Base-by-base conservation (phyloP, 2,329 filamentous ascomycete species). In the Aphanocladium album region DNA sequence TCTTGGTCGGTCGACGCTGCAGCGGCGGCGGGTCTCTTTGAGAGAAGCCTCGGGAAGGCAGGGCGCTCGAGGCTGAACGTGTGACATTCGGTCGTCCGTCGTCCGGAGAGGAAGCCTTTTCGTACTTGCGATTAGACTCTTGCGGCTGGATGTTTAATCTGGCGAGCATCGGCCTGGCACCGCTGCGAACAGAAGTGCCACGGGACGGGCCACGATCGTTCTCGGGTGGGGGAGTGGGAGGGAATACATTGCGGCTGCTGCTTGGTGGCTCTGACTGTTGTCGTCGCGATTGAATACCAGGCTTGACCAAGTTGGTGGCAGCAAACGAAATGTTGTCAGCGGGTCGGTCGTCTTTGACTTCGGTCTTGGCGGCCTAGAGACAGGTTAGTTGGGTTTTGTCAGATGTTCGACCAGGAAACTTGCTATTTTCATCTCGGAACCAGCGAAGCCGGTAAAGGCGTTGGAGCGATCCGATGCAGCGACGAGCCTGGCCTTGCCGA, bases 151-250 rank as follows among this genome's bases (percentile, higher is more conserved):
- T 87, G 66, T 84, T 87, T 63, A 88, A 79, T 66, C 84, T 84
- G 25, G 83, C 79, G n/a, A 81, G 83, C 75, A 81, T 80, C 41
- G 84, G 84, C 65, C 83, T 87, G 52, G 79, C 77, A 2, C 84
- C 84, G 67, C 79, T 86, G 62, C 84, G 83, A 53, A 87, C 82
- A n/a, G 85, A 88, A 30, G 80, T 79, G 56, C 77, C 83, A 23
- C 85, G 80, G 64, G 76, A 82, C 67, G 83, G 77, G 47, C 68
- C 66, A 68, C 88, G 89, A 66, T 97, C 92, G 64, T 85, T 84
- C 79, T 99, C 95, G 6, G 95, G 95, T 7, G 95, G 95, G 45
- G 95, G 95, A n/a, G 95, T 98, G n/a, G 95, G 95, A 19, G 95
- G 95, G 78, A 98, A 97, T 64, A 93, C 84, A 68, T 90, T 90